phyloP scores from a whole-genome alignment of 2,329 filamentous ascomycete species.

The Didymella lethalis region DNA sequence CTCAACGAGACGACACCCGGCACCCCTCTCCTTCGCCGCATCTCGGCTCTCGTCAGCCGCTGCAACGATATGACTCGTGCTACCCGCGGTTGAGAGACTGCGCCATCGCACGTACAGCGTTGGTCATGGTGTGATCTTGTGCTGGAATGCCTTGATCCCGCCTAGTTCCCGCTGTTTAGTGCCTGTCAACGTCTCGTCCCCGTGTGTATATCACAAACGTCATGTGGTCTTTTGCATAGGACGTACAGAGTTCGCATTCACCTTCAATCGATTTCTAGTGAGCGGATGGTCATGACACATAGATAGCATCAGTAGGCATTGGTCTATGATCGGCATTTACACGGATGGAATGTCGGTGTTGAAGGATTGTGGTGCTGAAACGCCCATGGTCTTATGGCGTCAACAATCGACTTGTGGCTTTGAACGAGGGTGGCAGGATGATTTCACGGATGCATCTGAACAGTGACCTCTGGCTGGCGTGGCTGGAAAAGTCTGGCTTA shows the following conservation, averaged over 20 bases:
- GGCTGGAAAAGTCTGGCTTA: constrained; percentile 1
- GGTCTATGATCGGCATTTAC: constrained; percentile 12
- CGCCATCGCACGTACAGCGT: constrained; percentile 23
- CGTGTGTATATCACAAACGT: neutral
- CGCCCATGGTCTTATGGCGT: constrained; percentile 28
- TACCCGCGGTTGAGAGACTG: constrained; percentile 24
- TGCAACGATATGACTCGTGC: constrained; percentile 46
- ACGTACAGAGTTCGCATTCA: constrained; percentile 8
- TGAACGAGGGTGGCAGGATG: constrained; percentile 6
- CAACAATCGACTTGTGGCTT: constrained; percentile 4
- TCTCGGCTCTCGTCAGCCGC: constrained; percentile 55
- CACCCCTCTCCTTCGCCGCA: constrained; percentile 61
- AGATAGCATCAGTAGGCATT: constrained; percentile 9
- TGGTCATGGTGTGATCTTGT: constrained; percentile 21
- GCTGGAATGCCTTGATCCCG: constrained; percentile 41
- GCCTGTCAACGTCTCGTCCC: neutral
- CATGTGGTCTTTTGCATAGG: constrained; percentile 5
- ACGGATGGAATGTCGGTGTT: constrained; percentile 13
- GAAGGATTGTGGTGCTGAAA: constrained; percentile 33
- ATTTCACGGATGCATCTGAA: constrained; percentile 4
- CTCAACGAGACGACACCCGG: constrained; percentile 62
- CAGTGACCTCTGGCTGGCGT: constrained; percentile 4
- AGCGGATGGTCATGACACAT: constrained; percentile 13
- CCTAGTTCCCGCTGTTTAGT: neutral
- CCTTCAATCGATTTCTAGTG: constrained; percentile 7